Conservation (phyloP, 148 eudicot species). For the Rhododendron henanense region DNA sequence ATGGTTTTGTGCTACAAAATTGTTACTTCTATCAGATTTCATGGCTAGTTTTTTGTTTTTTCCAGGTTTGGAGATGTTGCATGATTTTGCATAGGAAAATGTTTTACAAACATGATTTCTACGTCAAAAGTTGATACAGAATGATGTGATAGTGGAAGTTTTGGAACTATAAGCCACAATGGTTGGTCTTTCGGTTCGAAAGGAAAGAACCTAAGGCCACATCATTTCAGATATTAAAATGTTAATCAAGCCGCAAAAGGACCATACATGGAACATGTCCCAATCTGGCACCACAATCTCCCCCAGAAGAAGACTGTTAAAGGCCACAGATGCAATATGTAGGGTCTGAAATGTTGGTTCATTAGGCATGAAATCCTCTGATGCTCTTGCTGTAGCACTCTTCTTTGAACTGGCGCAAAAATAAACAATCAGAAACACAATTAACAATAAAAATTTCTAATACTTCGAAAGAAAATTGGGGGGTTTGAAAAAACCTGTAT, state of each 20-base stretch:
- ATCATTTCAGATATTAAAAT: background rate
- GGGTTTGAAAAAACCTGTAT: background rate
- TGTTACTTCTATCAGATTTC: background rate
- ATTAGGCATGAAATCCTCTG: constrained; percentile 6
- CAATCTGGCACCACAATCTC: constrained; percentile 8
- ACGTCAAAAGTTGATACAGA: background rate
- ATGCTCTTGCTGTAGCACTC: constrained; percentile 1
- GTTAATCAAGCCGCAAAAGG: background rate
- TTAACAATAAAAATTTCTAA: too few relatives aligned
- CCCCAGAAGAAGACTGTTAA: constrained; percentile 2
- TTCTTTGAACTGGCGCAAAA: background rate
- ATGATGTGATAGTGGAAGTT: background rate
- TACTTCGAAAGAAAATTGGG: too few relatives aligned
- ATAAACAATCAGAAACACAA: background rate
- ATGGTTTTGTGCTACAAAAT: background rate
- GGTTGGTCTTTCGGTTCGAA: too few relatives aligned
- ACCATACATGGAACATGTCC: constrained; percentile 2
- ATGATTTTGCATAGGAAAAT: background rate
- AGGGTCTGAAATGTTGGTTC: constrained; percentile 4
- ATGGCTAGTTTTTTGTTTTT: background rate
- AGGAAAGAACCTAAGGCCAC: background rate
- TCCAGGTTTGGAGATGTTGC: background rate
- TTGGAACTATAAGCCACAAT: background rate
- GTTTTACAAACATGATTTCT: background rate
- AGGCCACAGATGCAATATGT: background rate